A percentile compares a stretch with the other conserved stretches of the same genome.
Conservation (phyloP, 805 yeast genomes). For the Yarrowia hollandica region DNA sequence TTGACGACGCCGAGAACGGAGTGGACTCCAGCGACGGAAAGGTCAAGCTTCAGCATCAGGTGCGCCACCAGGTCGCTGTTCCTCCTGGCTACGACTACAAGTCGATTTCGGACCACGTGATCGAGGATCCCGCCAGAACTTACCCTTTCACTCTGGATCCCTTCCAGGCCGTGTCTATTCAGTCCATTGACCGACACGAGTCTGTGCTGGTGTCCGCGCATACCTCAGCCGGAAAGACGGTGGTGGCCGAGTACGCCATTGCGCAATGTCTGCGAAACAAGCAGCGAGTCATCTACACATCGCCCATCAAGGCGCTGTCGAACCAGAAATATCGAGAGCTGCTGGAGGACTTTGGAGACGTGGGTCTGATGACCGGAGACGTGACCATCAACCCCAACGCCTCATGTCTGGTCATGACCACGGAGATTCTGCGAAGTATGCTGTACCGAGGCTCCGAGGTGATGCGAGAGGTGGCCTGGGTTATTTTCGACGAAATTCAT, state of each 20-base stretch:
- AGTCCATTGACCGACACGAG: slow-evolving; percentile 92
- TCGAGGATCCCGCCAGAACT: slow-evolving; percentile 74
- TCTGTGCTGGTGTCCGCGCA: slow-evolving; percentile 97
- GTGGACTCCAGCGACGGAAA: slow-evolving; percentile 40
- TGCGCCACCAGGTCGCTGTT: slow-evolving; percentile 95
- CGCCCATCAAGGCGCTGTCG: slow-evolving; percentile 92
- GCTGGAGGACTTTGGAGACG: slow-evolving; percentile 91
- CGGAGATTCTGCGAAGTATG: slow-evolving; percentile 96
- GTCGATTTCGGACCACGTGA: slow-evolving; percentile 85
- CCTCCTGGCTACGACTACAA: slow-evolving; percentile 87
- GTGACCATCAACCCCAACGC: slow-evolving; percentile 98
- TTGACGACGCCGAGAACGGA: slow-evolving; percentile 49
- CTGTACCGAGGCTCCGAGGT: slow-evolving; percentile 95
- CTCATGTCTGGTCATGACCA: slow-evolving; percentile 97
- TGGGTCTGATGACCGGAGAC: slow-evolving; percentile 98
- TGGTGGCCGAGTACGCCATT: slow-evolving; percentile 95
- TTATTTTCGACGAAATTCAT: slow-evolving; percentile 96
- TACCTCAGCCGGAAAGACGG: slow-evolving; percentile 96
- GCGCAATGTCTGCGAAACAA: slow-evolving; percentile 90
- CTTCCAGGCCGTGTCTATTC: slow-evolving; percentile 94
- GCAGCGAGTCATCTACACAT: slow-evolving; percentile 91
- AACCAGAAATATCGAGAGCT: slow-evolving; percentile 93
- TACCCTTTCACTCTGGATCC: slow-evolving; percentile 95
- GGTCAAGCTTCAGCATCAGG: slow-evolving; percentile 83
- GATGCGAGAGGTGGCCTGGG: slow-evolving; percentile 99